Percentiles rank a stretch among this genome's conserved stretches.
These are phyloP conservation scores for Ceriops tagal DNA, from an alignment of 345 rosid genomes.

Conservation along the genomic window DNA sequence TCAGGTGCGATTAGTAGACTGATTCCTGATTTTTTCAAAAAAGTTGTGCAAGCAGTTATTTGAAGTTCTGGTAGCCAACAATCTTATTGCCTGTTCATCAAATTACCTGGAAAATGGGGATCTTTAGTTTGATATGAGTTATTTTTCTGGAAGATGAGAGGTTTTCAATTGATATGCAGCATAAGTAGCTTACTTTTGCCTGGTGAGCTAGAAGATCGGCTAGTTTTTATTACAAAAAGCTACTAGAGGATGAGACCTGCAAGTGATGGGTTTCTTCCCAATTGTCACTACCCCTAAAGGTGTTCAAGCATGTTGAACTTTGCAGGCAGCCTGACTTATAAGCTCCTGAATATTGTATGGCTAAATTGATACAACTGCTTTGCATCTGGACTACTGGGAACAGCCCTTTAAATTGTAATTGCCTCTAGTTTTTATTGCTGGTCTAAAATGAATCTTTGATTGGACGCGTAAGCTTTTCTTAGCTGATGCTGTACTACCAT, in stretches of 20 bases:
- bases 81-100: neutral
- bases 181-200: neutral
- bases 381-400: no score
- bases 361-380: no score
- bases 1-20: neutral
- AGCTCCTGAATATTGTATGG: neutral
- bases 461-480: no score
- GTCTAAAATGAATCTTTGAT: no score
- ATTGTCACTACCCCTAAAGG: neutral
- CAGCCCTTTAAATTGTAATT: no score
- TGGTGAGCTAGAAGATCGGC: neutral
- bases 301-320: neutral
- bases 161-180: neutral
- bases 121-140: neutral
- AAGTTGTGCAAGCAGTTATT: neutral
- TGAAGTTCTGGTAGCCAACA: neutral
- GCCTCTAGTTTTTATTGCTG: no score
- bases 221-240: neutral
- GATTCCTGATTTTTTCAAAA: neutral
- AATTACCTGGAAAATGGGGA: neutral
- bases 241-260: neutral
- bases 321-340: neutral
- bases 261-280: neutral
- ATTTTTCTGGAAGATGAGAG: slow-evolving; percentile 2
- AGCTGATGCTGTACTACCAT: no score